Percentiles rank a stretch among this genome's conserved stretches.
Conservation (phyloP, 2,329 filamentous ascomycete species). For the Fusarium fracticaudum region DNA sequence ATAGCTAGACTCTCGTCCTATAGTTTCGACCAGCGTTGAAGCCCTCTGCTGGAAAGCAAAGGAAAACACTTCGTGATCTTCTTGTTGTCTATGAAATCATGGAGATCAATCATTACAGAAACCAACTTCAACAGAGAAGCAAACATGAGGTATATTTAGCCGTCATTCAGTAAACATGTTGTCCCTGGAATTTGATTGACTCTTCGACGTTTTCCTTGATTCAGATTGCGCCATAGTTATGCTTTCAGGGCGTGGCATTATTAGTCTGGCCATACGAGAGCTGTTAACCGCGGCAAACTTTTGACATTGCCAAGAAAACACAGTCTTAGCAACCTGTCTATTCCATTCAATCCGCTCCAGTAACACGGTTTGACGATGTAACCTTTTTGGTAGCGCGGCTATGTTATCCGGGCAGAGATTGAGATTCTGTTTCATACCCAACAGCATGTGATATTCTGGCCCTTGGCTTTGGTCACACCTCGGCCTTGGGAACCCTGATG, state of each 20-base stretch:
- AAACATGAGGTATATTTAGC: too few species aligned
- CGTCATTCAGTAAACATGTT: not conserved
- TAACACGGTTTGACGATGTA: not conserved
- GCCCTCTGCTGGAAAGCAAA: too few species aligned
- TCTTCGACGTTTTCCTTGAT: not conserved
- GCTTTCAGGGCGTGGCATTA: too few species aligned
- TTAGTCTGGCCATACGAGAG: too few species aligned
- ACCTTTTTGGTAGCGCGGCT: not conserved
- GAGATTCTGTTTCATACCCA: fast-evolving
- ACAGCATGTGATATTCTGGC: not conserved
- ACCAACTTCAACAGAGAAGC: not conserved
- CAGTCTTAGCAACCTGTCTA: fast-evolving
- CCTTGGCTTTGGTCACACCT: not conserved
- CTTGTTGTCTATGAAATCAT: not conserved
- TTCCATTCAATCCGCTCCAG: too few species aligned
- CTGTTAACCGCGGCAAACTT: too few species aligned
- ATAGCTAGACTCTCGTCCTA: not conserved
- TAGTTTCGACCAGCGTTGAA: not conserved
- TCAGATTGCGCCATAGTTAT: not conserved
- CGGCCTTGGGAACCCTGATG: not conserved
- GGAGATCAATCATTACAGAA: not conserved
- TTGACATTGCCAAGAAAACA: not conserved
- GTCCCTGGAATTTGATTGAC: not conserved
- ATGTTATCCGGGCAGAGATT: fast-evolving
- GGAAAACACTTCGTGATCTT: not conserved